Evolutionary conservation across 1,284 basidiomycete species (phyloP), one percentile per base, ranked within the genome.

Genomic region (Austropuccinia psidii): DNA sequence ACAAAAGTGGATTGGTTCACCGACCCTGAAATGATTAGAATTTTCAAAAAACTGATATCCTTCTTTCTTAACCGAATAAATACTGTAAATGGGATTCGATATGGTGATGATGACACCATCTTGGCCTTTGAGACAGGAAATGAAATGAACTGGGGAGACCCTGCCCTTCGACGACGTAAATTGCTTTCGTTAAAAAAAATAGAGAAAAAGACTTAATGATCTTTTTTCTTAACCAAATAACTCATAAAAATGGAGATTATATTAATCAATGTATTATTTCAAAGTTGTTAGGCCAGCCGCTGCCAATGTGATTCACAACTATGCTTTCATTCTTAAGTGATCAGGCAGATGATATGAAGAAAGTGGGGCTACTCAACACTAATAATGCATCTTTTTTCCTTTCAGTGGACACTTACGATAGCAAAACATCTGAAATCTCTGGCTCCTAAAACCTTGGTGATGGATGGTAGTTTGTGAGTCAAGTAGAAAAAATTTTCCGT

Each of bases 41-140:
- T 45, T 17, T 73, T 64, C 35, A 73, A 73, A 27, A 62, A 64
- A 35, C 15, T 73, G 9, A 27, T 73, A 15, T 52, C 43, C 7
- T 52, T 61, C 21, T 54, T 73, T 31, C 49, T 73, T 24, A 73
- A 50, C 17, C 60, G 70, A 37, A 29, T 54, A 0, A 73, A 73
- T 24, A 73, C 70, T 19, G 39, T 43, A 15, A 73, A 64, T 45
- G 70, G 70, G 21, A n/a, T 35, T 33, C 8, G 47, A 29, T 73
- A 73, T 57, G 70, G 70, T 8, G 58, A 45, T 8, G 70, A 73
- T 39, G 50, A 73, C n/a, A 73, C 70, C 27, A 61, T 73, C 47
- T 45, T 73, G 27, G 70, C 70, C 21, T 64, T 73, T 29, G 70
- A 73, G 39, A 73, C 70, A 9, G 70, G 70, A 45, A 73, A 73